Conservation (phyloP, 495 filamentous ascomycete species). For the Melanomma pulvis-pyrius region DNA sequence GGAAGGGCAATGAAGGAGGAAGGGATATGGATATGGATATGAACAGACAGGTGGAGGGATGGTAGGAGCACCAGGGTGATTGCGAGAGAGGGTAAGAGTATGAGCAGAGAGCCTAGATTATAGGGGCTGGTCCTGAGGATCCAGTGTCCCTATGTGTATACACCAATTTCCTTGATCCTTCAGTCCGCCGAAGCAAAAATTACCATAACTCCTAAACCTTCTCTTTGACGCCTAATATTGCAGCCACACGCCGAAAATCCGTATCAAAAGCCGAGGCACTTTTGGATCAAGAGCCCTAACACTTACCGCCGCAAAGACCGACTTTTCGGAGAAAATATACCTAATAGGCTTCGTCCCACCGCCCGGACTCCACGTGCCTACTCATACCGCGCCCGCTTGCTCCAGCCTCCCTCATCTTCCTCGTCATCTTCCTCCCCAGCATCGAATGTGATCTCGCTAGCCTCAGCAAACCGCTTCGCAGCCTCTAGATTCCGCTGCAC, state of each 20-base stretch:
- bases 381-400: constrained; percentile 6
- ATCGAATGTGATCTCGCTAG: not conserved
- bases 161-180: constrained; percentile 6
- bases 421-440: constrained; percentile 1
- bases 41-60: too few species aligned
- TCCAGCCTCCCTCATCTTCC: not conserved
- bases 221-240: not conserved
- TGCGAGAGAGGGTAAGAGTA: not conserved
- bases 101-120: constrained; percentile 11
- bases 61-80: not conserved
- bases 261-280: too few species aligned
- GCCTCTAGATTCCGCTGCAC: constrained; percentile 7
- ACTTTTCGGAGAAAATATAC: not conserved
- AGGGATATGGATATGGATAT: not conserved
- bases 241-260: not conserved
- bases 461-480: not conserved
- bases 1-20: not conserved
- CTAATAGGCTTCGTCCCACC: not conserved
- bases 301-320: not conserved
- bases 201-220: not conserved
- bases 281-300: too few species aligned
- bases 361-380: not conserved
- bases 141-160: constrained; percentile 3
- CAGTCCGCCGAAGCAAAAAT: not conserved
- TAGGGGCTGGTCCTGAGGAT: not conserved